A percentile compares a stretch with the other conserved stretches of the same genome.
phyloP scores from a whole-genome alignment of 2,329 filamentous ascomycete genomes.

The Arthroderma uncinatum region DNA sequence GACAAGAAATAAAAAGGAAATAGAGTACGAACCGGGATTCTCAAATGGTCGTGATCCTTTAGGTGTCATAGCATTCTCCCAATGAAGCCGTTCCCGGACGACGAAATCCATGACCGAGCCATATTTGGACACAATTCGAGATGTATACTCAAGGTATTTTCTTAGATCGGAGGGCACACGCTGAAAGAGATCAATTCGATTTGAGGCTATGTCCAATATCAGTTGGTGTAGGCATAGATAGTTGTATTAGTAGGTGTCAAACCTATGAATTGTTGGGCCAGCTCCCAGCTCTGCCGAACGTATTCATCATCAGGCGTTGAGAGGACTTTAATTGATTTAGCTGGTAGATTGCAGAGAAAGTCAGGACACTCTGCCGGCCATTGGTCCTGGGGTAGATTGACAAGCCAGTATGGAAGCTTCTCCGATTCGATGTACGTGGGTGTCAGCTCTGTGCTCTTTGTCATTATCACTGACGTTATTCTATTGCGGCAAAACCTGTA shows the following conservation, averaged over 20 bases:
- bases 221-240: neutral
- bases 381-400: conserved; percentile 57
- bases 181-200: conserved; percentile 65
- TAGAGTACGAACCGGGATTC: conserved; percentile 23
- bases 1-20: neutral
- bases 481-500: neutral
- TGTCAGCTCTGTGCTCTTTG: neutral
- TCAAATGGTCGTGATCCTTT: conserved; percentile 30
- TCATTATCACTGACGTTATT: neutral
- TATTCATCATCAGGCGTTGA: conserved; percentile 59
- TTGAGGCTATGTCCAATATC: conserved; percentile 36
- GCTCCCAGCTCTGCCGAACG: conserved; percentile 53
- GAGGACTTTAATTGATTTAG: conserved; percentile 61
- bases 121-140: conserved; percentile 42
- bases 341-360: conserved; percentile 51
- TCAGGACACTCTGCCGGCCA: conserved; percentile 59
- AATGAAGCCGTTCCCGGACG: conserved; percentile 44
- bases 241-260: conserved; percentile 10
- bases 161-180: conserved; percentile 50
- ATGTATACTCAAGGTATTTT: conserved; percentile 49
- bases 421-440: neutral
- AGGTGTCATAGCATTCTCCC: conserved; percentile 29
- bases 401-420: conserved; percentile 64
- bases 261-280: conserved; percentile 53
- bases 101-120: conserved; percentile 48